A percentile compares a stretch with the other conserved stretches of the same genome.
Evolutionary conservation across 2,329 filamentous ascomycete species (phyloP).

Genomic region (Pyrenophora seminiperda): DNA sequence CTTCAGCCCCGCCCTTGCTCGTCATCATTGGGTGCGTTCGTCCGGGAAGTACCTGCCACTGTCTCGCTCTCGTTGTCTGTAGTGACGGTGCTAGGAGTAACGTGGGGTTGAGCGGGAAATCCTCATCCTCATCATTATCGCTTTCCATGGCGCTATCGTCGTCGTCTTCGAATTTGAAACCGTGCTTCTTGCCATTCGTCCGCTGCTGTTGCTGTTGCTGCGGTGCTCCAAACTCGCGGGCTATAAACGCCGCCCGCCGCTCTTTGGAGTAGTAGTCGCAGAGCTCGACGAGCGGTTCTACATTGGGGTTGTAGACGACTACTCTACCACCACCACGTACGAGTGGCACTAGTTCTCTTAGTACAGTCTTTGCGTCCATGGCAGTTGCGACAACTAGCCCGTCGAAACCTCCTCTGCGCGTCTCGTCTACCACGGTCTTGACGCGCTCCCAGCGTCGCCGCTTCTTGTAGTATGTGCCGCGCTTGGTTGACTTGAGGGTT

Average conservation of each 20-base stretch:
- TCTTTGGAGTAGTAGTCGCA: slow-evolving; percentile 84
- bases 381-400: slow-evolving; percentile 80
- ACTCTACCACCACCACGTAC: slow-evolving; percentile 82
- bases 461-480: slow-evolving; percentile 88
- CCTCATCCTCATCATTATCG: slow-evolving; percentile 52
- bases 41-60: slow-evolving; percentile 90
- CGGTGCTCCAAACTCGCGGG: slow-evolving; percentile 33
- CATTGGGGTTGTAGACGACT: slow-evolving; percentile 79
- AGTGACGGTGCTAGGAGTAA: slow-evolving; percentile 78
- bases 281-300: slow-evolving; percentile 78
- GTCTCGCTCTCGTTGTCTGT: slow-evolving; percentile 77
- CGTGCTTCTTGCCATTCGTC: slow-evolving; percentile 26
- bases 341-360: slow-evolving; percentile 77
- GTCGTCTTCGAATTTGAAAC: slow-evolving; percentile 23
- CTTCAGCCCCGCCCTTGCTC: slow-evolving; percentile 81
- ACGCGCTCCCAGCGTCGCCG: slow-evolving; percentile 78
- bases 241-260: slow-evolving; percentile 70
- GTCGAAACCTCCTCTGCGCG: slow-evolving; percentile 76
- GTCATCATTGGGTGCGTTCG: slow-evolving; percentile 96
- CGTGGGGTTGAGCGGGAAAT: slow-evolving; percentile 88
- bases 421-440: slow-evolving; percentile 73
- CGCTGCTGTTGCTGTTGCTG: slow-evolving; percentile 8
- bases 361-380: slow-evolving; percentile 79
- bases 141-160: slow-evolving; percentile 20
- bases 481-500: slow-evolving; percentile 78